Conservation (phyloP, 1,284 basidiomycete genomes). For the Pseudomicrostroma phylloplanum region DNA sequence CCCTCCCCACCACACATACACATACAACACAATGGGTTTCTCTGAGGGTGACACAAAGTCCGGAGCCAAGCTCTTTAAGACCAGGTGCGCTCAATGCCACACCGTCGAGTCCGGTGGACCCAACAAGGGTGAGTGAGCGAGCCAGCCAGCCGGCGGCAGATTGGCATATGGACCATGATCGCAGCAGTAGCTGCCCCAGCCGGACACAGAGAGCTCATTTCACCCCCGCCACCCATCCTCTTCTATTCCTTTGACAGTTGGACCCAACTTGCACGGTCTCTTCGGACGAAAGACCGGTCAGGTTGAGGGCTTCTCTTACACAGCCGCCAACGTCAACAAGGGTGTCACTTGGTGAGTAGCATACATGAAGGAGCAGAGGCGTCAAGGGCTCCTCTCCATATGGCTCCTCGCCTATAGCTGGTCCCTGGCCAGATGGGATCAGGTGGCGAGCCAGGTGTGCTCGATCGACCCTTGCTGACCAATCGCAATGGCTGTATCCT, state of each 20-base stretch:
- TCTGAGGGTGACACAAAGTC: slow-evolving; percentile 11
- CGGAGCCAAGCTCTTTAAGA: slow-evolving; percentile 54
- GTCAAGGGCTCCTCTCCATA: too few species aligned
- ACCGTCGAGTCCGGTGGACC: slow-evolving; percentile 75
- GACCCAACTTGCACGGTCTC: slow-evolving; percentile 87
- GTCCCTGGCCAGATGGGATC: too few species aligned
- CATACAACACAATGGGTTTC: slow-evolving; percentile 11
- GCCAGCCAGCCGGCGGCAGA: slow-evolving; percentile 3
- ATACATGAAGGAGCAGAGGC: not conserved
- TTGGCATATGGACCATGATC: not conserved
- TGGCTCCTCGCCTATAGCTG: too few species aligned
- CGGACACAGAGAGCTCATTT: not conserved
- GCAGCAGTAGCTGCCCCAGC: not conserved
- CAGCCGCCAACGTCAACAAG: slow-evolving; percentile 93
- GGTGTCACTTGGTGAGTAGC: slow-evolving; percentile 65
- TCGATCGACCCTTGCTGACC: not conserved
- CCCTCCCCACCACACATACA: not conserved
- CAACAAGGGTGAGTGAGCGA: slow-evolving; percentile 59
- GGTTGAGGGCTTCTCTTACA: slow-evolving; percentile 81
- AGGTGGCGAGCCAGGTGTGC: not conserved
- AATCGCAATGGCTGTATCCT: not conserved
- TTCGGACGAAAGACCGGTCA: slow-evolving; percentile 83
- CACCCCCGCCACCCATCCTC: not conserved
- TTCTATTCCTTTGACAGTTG: slow-evolving; percentile 57
- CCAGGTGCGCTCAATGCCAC: slow-evolving; percentile 96